phyloP scores from a whole-genome alignment of 331 rosid species.

The Prunus yedoensis region DNA sequence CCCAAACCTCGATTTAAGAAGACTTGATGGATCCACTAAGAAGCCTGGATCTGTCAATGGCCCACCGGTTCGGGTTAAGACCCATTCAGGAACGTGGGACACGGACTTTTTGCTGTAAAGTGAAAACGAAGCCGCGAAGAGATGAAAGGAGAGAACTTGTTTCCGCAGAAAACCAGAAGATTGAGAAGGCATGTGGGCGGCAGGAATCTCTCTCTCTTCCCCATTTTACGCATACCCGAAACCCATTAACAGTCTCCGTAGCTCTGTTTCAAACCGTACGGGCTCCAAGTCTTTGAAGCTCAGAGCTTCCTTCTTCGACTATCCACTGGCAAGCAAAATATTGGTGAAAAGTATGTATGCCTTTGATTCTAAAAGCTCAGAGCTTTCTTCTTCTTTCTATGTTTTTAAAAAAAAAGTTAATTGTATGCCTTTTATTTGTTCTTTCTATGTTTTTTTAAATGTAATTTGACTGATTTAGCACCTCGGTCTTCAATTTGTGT shows the following conservation, averaged over 20 bases:
- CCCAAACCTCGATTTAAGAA: too few relatives aligned
- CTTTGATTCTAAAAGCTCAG: too few relatives aligned
- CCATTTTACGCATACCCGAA: conserved; percentile 25
- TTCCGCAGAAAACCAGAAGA: not conserved
- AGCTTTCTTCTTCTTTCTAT: not conserved
- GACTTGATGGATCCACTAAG: too few relatives aligned
- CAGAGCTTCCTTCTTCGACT: conserved; percentile 57
- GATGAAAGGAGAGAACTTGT: not conserved
- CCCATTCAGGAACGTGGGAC: not conserved
- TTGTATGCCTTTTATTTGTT: too few relatives aligned
- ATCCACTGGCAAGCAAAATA: conserved; percentile 81
- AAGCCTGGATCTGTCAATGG: too few relatives aligned
- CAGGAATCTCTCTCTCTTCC: conserved; percentile 37
- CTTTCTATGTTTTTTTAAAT: not conserved
- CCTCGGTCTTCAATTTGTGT: not conserved
- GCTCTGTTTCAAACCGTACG: not conserved
- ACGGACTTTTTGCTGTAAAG: not conserved
- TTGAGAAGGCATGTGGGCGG: conserved; percentile 29
- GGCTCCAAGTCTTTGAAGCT: conserved; percentile 32
- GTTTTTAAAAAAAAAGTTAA: too few relatives aligned
- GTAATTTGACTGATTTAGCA: not conserved
- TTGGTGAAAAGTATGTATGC: conserved; percentile 49
- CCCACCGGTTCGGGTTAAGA: not conserved
- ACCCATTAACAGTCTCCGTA: not conserved
- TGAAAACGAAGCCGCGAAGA: not conserved